Evolutionary conservation across 495 filamentous ascomycete genomes (phyloP).

Genomic region (Aspergillus cavernicola): DNA sequence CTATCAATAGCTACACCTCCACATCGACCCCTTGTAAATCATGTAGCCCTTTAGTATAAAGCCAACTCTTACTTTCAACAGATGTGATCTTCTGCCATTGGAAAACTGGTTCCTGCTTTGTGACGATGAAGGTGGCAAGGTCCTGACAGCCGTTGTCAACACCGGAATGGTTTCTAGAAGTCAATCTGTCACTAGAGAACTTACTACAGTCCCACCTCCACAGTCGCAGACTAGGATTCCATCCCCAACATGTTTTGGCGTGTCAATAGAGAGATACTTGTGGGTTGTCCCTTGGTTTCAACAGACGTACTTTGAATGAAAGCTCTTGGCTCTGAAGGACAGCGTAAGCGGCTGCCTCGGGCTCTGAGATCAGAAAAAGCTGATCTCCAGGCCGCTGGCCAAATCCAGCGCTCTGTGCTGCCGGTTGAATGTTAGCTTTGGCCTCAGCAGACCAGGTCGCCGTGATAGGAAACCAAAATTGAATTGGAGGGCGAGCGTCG

Average conservation of each 20-base stretch:
- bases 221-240: not conserved
- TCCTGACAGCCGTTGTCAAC: too few relatives aligned
- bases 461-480: not conserved
- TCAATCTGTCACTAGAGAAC: not conserved
- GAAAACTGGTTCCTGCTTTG: too few relatives aligned
- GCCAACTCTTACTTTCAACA: too few relatives aligned
- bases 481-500: not conserved
- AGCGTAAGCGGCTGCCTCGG: not conserved
- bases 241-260: not conserved
- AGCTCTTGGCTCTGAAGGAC: not conserved
- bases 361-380: not conserved
- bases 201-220: not conserved
- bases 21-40: too few relatives aligned
- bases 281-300: too few relatives aligned
- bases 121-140: too few relatives aligned
- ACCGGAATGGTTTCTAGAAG: too few relatives aligned
- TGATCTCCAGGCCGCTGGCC: not conserved
- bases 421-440: not conserved
- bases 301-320: not conserved
- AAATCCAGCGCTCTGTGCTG: not conserved
- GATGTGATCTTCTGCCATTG: too few relatives aligned
- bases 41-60: too few relatives aligned
- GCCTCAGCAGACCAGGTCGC: not conserved
- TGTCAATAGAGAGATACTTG: not conserved
- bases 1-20: too few relatives aligned